Base-by-base conservation (phyloP, 768 basidiomycete species). In the Kwoniella heveanensis region DNA sequence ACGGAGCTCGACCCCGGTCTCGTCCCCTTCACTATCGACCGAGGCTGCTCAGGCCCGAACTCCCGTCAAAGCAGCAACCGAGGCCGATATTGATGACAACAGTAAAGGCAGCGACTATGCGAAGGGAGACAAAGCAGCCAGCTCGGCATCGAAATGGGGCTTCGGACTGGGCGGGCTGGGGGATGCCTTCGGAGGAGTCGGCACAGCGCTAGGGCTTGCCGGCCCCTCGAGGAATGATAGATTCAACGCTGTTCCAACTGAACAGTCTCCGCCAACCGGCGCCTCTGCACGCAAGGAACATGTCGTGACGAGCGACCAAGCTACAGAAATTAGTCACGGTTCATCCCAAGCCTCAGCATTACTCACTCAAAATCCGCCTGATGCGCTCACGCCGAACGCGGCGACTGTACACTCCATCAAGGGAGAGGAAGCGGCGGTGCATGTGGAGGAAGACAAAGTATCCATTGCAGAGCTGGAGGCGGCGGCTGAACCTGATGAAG, bases 201-300 rank as follows among this genome's bases (percentile, higher is more conserved):
- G 71, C 7, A 65, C 67, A 19, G 68, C 60, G 0, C 59, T 74
- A 24, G 66, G 70, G 8, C 37, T 70, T 21, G 68, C 48, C 17
- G 48, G 48, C 5, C 22, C 48, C 3, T 49, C 48, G 25, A 49
- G 22, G 13, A 19, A 24, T 49, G 19, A 47, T 19, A 47, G 46
- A 19, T 19, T 47, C 46, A 22, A 19, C n/a, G n/a, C n/a, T n/a
- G n/a, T n/a, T n/a, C n/a, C n/a, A n/a, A n/a, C n/a, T n/a, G n/a
- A n/a, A n/a, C n/a, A n/a, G n/a, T n/a, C n/a, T n/a, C n/a, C n/a
- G n/a, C n/a, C n/a, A n/a, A n/a, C 32, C 13, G 32, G 32, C 32
- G 32, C 5, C 32, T 6, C 5, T 6, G 32, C 32, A 6, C 13
- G 5, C 32, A 13, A 5, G 32, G 32, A 32, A 32, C 32, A 13